phyloP scores from a whole-genome alignment of 228 moss, liverwort and hornwort species.

The Sphagnum fallax region DNA sequence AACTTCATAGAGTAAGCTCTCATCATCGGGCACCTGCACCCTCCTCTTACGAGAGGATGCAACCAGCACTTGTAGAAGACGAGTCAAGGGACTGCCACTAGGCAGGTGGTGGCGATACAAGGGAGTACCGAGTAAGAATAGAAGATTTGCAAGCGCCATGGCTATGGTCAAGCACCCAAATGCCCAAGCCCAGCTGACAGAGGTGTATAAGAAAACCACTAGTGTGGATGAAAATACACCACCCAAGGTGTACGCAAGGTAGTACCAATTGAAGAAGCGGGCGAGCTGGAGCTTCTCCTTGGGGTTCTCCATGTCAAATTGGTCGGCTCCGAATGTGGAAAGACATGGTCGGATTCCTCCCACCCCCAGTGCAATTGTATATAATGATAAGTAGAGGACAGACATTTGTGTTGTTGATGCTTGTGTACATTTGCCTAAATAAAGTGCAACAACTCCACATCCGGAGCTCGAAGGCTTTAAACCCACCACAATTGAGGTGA shows the following conservation, averaged over 20 bases:
- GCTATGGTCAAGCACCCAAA: constrained; percentile 32
- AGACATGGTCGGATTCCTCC: constrained; percentile 15
- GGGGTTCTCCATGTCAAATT: constrained; percentile 16
- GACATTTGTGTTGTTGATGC: constrained; percentile 1
- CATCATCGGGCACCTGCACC: constrained; percentile 10
- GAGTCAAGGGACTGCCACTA: constrained; percentile 31
- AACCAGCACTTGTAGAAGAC: constrained; percentile 23
- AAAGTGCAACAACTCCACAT: not conserved
- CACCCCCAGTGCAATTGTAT: constrained; percentile 11
- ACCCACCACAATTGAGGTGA: constrained; percentile 9
- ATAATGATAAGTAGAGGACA: constrained; percentile 8
- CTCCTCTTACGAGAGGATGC: constrained; percentile 18
- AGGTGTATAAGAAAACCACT: constrained; percentile 25
- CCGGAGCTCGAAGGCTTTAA: constrained; percentile 1
- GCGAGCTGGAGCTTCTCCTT: constrained; percentile 8
- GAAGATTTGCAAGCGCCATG: constrained; percentile 24
- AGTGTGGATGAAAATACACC: constrained; percentile 21
- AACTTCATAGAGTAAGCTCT: constrained; percentile 15
- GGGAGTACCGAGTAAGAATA: constrained; percentile 25
- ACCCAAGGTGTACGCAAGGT: constrained; percentile 38
- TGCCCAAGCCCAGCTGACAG: constrained; percentile 30
- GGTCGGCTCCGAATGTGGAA: constrained; percentile 22
- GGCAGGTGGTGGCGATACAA: constrained; percentile 31
- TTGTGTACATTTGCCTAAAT: not conserved
- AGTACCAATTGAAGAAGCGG: constrained; percentile 33